A percentile compares a stretch with the other conserved stretches of the same genome.
Conservation (phyloP, 2,329 filamentous ascomycete genomes). For the Pseudogymnoascus sp. region DNA sequence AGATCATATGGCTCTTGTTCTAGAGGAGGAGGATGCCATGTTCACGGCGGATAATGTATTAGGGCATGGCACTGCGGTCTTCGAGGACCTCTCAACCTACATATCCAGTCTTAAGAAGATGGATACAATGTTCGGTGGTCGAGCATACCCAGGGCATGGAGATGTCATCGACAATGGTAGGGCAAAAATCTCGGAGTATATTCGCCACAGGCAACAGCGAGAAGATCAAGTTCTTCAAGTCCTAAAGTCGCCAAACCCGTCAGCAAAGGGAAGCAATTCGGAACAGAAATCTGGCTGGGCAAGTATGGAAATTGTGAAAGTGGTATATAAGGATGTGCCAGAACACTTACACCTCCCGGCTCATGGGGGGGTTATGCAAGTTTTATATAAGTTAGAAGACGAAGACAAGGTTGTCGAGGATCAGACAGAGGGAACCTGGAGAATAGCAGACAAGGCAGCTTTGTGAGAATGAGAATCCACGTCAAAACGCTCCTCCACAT, state of each 20-base stretch:
- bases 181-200: conserved; percentile 71
- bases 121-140: conserved; percentile 55
- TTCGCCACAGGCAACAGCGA: conserved; percentile 69
- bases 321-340: conserved; percentile 76
- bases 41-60: conserved; percentile 88
- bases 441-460: conserved; percentile 36
- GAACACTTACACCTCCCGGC: conserved; percentile 70
- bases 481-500: neutral
- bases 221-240: conserved; percentile 70
- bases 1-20: conserved; percentile 73
- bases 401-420: conserved; percentile 58
- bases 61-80: conserved; percentile 79
- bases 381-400: conserved; percentile 67
- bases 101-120: conserved; percentile 63
- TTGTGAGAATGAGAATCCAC: conserved; percentile 28
- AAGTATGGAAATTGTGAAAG: conserved; percentile 75
- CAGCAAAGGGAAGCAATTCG: conserved; percentile 18
- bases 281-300: conserved; percentile 43
- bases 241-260: conserved; percentile 39
- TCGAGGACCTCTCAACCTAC: conserved; percentile 68
- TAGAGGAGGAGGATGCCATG: conserved; percentile 72
- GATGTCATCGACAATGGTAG: conserved; percentile 66
- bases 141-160: conserved; percentile 84
- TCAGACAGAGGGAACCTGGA: conserved; percentile 37
- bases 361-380: conserved; percentile 66